Evolutionary conservation across 768 basidiomycete species (phyloP).

Genomic region (Termitomyces sp.): DNA sequence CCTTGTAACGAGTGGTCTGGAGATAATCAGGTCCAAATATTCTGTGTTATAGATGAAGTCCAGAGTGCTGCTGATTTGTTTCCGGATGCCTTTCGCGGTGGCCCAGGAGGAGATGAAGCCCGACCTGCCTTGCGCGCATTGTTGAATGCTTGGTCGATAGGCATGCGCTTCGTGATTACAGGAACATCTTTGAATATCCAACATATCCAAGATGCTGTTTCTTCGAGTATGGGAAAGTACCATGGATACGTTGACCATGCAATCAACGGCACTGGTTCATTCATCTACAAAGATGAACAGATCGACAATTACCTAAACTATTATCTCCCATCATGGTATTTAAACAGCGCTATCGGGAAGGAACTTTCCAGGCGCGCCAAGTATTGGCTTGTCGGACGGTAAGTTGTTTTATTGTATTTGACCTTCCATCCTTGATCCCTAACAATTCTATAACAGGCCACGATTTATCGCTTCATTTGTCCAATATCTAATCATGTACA

Average conservation of each 20-base stretch:
- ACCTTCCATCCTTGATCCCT: not conserved
- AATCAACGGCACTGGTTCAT: too few relatives aligned
- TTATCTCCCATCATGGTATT: too few relatives aligned
- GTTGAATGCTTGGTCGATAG: too few relatives aligned
- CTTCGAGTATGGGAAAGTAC: not conserved
- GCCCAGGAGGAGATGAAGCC: not conserved
- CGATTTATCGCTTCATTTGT: too few relatives aligned
- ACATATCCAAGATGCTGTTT: not conserved
- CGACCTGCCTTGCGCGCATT: too few relatives aligned
- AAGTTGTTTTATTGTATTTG: not conserved
- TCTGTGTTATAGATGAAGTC: not conserved
- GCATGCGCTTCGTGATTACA: not conserved
- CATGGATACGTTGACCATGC: too few relatives aligned
- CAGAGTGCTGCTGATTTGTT: not conserved
- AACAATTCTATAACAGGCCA: too few relatives aligned
- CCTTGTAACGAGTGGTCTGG: not conserved
- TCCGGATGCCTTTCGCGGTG: not conserved
- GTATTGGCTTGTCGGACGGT: too few relatives aligned
- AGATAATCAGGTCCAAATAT: not conserved
- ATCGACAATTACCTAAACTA: too few relatives aligned
- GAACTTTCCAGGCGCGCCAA: constrained; percentile 1
- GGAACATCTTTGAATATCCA: too few relatives aligned
- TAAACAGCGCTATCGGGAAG: not conserved
- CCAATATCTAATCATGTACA: too few relatives aligned
- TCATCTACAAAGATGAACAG: too few relatives aligned